A percentile compares a stretch with the other conserved stretches of the same genome.
Conservation (phyloP, 257 asterid species). For the Forsythia viridissima region DNA sequence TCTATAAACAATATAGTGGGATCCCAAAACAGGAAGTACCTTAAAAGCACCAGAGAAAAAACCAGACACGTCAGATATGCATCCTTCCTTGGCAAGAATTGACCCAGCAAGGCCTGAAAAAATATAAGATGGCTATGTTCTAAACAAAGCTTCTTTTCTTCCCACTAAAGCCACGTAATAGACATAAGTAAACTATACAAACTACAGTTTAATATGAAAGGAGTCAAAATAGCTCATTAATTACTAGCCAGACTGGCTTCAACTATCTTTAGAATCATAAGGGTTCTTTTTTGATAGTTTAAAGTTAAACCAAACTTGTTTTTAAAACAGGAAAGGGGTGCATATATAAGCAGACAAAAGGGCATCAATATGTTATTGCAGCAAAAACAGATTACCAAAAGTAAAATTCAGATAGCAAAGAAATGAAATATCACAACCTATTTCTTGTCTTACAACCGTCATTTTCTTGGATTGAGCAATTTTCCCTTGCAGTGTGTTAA, state of each 20-base stretch:
- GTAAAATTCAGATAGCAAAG: neutral
- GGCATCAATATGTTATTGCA: neutral
- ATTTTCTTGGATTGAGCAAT: neutral
- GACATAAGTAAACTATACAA: slow-evolving; percentile 4
- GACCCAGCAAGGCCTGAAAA: slow-evolving; percentile 82
- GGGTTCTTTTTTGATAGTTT: neutral
- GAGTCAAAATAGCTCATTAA: slow-evolving; percentile 15
- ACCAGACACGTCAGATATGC: slow-evolving; percentile 52
- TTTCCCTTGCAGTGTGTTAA: neutral
- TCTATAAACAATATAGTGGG: neutral
- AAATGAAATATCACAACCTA: neutral
- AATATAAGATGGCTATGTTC: neutral
- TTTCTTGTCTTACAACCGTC: neutral
- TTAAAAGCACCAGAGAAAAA: slow-evolving; percentile 70
- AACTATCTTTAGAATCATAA: neutral
- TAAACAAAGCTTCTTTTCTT: slow-evolving; percentile 7
- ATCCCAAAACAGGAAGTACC: slow-evolving; percentile 42
- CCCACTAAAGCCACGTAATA: neutral
- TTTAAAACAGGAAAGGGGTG: neutral
- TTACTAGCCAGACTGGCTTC: neutral
- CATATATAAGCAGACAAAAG: neutral
- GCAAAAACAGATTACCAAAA: neutral
- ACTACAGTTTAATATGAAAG: neutral
- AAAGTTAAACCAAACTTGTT: neutral
- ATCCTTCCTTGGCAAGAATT: slow-evolving; percentile 77